Conservation (phyloP, 164 flowering plant genomes). For the Vitis rupestris region DNA sequence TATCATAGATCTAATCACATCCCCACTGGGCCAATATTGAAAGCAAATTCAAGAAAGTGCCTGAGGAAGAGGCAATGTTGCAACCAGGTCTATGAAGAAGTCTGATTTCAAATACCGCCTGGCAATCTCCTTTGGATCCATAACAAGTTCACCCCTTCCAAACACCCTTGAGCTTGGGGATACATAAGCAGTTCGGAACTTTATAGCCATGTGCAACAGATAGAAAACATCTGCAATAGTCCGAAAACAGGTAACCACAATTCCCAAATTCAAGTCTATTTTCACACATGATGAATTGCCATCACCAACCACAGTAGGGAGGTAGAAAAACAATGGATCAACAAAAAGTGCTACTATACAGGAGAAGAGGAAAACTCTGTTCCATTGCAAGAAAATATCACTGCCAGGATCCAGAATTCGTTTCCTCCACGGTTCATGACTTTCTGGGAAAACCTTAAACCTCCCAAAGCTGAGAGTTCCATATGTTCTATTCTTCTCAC, state of each 20-base stretch:
- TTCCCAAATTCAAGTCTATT: slow-evolving; percentile 59
- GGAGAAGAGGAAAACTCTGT: slow-evolving; percentile 64
- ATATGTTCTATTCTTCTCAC: slow-evolving; percentile 8
- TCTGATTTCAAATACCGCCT: slow-evolving; percentile 66
- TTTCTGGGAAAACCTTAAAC: slow-evolving; percentile 63
- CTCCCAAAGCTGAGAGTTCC: slow-evolving; percentile 32
- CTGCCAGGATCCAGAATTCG: slow-evolving; percentile 86
- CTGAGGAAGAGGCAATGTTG: slow-evolving; percentile 94
- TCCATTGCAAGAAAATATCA: slow-evolving; percentile 73
- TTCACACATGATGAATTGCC: slow-evolving; percentile 41
- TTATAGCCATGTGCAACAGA: slow-evolving; percentile 58
- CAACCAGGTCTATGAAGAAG: slow-evolving; percentile 73
- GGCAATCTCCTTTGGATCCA: slow-evolving; percentile 74
- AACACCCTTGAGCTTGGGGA: slow-evolving; percentile 82
- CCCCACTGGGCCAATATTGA: neutral
- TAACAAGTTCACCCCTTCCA: slow-evolving; percentile 94
- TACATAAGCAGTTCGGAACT: slow-evolving; percentile 86
- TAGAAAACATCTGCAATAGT: slow-evolving; percentile 77
- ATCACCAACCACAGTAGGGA: slow-evolving; percentile 44
- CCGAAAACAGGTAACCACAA: slow-evolving; percentile 68
- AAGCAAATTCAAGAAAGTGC: slow-evolving; percentile 26
- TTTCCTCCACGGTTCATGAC: slow-evolving; percentile 44
- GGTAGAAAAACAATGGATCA: slow-evolving; percentile 86
- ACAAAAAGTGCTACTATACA: slow-evolving; percentile 82
- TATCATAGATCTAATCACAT: neutral